Percentiles rank a stretch among this genome's conserved stretches.
Conservation (phyloP, 805 yeast species). For the Teunomyces lycoperdinae region DNA sequence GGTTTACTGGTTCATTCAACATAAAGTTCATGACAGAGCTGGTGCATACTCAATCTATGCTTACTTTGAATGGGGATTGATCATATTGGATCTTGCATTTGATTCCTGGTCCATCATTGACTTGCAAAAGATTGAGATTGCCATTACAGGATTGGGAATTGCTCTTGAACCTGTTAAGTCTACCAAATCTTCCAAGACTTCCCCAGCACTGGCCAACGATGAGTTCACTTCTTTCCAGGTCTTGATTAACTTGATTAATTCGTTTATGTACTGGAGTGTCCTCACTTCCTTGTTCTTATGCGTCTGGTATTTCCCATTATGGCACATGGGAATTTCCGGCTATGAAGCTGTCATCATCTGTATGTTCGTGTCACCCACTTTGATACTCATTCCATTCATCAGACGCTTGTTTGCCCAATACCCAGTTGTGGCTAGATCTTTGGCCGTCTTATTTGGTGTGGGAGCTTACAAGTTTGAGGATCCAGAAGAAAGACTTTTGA, state of each 20-base stretch:
- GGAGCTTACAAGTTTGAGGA: slow-evolving; percentile 68
- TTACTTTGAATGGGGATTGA: slow-evolving; percentile 89
- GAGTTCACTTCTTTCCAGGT: slow-evolving; percentile 38
- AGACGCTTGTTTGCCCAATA: slow-evolving; percentile 34
- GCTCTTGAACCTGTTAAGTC: slow-evolving; percentile 9
- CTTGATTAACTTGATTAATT: slow-evolving; percentile 51
- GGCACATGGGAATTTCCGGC: slow-evolving; percentile 98
- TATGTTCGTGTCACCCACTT: slow-evolving; percentile 55
- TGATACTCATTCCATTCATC: slow-evolving; percentile 43
- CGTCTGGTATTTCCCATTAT: slow-evolving; percentile 95
- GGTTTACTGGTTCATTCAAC: slow-evolving; percentile 86
- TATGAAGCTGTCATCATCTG: slow-evolving; percentile 69
- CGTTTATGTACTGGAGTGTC: slow-evolving; percentile 83
- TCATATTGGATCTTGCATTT: slow-evolving; percentile 77
- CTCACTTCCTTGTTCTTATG: slow-evolving; percentile 77
- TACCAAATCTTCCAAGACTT: neutral
- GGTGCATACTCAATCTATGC: slow-evolving; percentile 98
- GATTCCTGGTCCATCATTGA: slow-evolving; percentile 78
- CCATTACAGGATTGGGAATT: slow-evolving; percentile 27
- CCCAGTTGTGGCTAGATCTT: slow-evolving; percentile 55
- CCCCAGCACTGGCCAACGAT: slow-evolving; percentile 11
- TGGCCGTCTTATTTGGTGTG: slow-evolving; percentile 62
- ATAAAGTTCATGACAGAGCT: slow-evolving; percentile 78
- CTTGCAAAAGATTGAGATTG: slow-evolving; percentile 59
- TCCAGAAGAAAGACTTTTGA: slow-evolving; percentile 69